These are phyloP conservation scores for Heliamphora exappendiculata DNA, from an alignment of 148 eudicot species.

Conservation along the genomic window DNA sequence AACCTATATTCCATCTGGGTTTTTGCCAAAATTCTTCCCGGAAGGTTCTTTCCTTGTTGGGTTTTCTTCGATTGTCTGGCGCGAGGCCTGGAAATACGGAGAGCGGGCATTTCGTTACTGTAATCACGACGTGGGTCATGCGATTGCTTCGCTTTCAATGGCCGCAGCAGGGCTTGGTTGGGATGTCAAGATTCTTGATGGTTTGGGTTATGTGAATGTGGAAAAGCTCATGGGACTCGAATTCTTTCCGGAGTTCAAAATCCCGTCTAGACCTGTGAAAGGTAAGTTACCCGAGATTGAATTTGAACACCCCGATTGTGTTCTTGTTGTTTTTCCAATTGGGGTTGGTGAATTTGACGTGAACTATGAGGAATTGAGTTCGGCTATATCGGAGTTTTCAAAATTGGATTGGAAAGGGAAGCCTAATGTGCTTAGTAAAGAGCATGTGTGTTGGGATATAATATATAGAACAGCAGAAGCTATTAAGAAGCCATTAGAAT, in stretches of 20 bases:
- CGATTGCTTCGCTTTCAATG: constrained; percentile 65
- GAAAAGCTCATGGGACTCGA: constrained; percentile 67
- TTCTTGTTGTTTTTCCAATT: constrained; percentile 55
- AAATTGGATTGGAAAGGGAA: constrained; percentile 77
- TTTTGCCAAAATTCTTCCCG: constrained; percentile 40
- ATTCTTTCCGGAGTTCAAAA: constrained; percentile 21
- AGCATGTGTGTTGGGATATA: constrained; percentile 86
- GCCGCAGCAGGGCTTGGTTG: constrained; percentile 86
- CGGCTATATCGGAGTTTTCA: constrained; percentile 33
- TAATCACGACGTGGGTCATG: constrained; percentile 94
- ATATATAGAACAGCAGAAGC: constrained; percentile 80
- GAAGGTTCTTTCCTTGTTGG: constrained; percentile 64
- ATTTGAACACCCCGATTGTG: constrained; percentile 92
- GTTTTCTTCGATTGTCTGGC: constrained; percentile 78
- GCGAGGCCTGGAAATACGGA: constrained; percentile 97
- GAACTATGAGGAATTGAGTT: constrained; percentile 42
- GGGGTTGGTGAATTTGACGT: constrained; percentile 37
- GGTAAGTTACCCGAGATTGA: constrained; percentile 72
- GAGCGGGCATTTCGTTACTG: constrained; percentile 94
- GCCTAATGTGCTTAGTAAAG: constrained; percentile 74
- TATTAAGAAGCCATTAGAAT: constrained; percentile 54
- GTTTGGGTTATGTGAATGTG: constrained; percentile 59
- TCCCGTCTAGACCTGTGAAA: constrained; percentile 62
- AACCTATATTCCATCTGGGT: constrained; percentile 41
- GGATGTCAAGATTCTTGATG: constrained; percentile 92